These are phyloP conservation scores for Teunomyces stri DNA, from an alignment of 805 yeast genomes.

Conservation along the genomic window DNA sequence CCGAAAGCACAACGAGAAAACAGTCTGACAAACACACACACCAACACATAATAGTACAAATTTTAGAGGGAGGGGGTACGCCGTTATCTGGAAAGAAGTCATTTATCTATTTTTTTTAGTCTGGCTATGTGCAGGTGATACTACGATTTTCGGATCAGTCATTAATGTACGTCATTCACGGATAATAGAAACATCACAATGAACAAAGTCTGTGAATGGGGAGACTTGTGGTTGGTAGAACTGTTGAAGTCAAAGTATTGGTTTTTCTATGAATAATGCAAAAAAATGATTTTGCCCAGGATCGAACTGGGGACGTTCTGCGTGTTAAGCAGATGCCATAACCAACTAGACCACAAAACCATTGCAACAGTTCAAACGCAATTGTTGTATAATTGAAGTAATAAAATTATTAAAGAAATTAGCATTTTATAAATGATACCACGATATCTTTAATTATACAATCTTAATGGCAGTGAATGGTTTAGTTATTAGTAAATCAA, in stretches of 20 bases:
- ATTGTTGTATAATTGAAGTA: no score
- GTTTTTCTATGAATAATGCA: background rate
- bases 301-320: constrained; percentile 99
- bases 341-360: constrained; percentile 99
- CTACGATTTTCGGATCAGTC: no score
- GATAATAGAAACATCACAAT: no score
- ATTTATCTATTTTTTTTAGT: constrained; percentile 1
- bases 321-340: constrained; percentile 99
- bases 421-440: no score
- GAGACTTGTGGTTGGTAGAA: no score
- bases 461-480: no score
- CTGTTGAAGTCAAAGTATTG: no score
- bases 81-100: background rate
- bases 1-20: constrained; percentile 56
- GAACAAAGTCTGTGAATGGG: no score
- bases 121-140: constrained; percentile 1
- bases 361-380: constrained; percentile 7
- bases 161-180: no score
- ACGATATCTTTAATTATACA: no score
- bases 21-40: constrained; percentile 48
- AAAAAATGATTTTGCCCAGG: constrained; percentile 94
- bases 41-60: constrained; percentile 5
- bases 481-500: no score
- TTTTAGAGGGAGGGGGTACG: background rate
- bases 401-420: no score